These are phyloP conservation scores for Coniferiporia weirii DNA, from an alignment of 1,284 basidiomycete genomes.

Conservation along the genomic window DNA sequence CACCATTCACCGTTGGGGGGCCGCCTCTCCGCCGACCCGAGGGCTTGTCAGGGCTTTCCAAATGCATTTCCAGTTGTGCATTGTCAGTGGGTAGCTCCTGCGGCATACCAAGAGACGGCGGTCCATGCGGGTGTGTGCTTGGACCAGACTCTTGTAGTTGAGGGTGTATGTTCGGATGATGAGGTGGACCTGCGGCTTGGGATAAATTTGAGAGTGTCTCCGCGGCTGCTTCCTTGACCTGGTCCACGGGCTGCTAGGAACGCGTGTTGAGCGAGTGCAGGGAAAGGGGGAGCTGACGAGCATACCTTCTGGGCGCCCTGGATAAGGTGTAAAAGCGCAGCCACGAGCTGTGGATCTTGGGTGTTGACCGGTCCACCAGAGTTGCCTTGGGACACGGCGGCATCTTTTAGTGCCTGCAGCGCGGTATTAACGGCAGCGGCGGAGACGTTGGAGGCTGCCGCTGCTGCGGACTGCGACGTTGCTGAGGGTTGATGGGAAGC, in stretches of 20 bases:
- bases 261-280: neutral
- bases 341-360: conserved; percentile 5
- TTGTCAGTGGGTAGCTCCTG: neutral
- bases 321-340: conserved; percentile 9
- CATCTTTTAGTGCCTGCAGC: conserved; percentile 12
- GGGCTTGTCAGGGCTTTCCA: neutral
- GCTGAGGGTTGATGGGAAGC: neutral
- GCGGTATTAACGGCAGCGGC: conserved; percentile 9
- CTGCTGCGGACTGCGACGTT: neutral
- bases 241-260: conserved; percentile 29
- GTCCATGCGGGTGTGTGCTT: conserved; percentile 18
- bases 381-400: neutral
- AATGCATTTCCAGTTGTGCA: too few species aligned
- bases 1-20: conserved; percentile 23
- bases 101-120: conserved; percentile 12
- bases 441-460: neutral
- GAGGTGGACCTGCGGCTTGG: conserved; percentile 33
- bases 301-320: neutral
- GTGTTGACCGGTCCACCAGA: neutral
- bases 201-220: conserved; percentile 59
- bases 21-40: conserved; percentile 4
- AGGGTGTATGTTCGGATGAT: conserved; percentile 17
- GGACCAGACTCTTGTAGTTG: conserved; percentile 18
- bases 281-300: neutral
- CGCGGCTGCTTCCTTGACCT: conserved; percentile 55